These are phyloP conservation scores for Babesia bigemina DNA, from an alignment of 169 alveolate genomes.

Conservation along the genomic window DNA sequence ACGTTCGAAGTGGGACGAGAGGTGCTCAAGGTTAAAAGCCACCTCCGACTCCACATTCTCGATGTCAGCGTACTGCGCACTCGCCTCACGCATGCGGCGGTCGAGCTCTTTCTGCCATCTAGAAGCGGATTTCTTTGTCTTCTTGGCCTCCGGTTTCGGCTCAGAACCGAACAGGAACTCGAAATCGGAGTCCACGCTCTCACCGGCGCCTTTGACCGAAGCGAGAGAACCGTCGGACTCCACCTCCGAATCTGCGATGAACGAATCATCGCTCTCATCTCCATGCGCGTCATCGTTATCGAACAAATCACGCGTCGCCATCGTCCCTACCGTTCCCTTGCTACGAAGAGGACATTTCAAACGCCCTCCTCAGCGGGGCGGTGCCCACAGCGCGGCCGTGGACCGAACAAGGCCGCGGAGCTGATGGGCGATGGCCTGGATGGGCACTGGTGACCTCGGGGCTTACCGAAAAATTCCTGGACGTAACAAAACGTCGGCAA, in stretches of 20 bases:
- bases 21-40: constrained; percentile 7
- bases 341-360: too few relatives aligned
- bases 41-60: constrained; percentile 52
- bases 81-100: constrained; percentile 40
- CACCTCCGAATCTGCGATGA: constrained; percentile 37
- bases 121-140: constrained; percentile 23
- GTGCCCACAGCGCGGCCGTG: too few relatives aligned
- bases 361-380: too few relatives aligned
- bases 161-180: constrained; percentile 59
- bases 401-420: too few relatives aligned
- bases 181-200: constrained; percentile 28
- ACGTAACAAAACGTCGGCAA: too few relatives aligned
- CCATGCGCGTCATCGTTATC: constrained; percentile 21
- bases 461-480: too few relatives aligned
- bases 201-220: constrained; percentile 5
- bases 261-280: constrained; percentile 58
- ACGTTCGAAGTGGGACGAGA: constrained; percentile 36
- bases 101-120: constrained; percentile 64
- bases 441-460: too few relatives aligned
- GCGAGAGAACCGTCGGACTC: constrained; percentile 15
- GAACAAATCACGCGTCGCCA: constrained; percentile 20
- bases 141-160: not conserved
- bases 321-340: not conserved
- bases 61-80: constrained; percentile 32
- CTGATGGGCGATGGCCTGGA: too few relatives aligned